Base-by-base conservation (phyloP, 164 flowering plant species). In the Vitis rotundifolia region DNA sequence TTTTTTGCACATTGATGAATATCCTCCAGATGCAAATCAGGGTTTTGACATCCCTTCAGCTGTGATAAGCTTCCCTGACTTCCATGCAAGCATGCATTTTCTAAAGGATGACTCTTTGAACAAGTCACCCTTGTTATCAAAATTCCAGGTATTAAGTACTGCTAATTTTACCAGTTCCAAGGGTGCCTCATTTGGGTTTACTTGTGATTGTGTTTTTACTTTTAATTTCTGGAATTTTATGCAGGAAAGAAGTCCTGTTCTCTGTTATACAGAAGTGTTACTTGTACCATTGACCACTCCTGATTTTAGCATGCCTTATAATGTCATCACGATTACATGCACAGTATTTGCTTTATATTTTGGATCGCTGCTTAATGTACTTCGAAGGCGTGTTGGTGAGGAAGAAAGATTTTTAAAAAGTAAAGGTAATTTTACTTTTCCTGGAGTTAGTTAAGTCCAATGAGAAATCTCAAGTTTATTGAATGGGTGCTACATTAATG, bases 291-390 rank as follows among this genome's bases (percentile, higher is more conserved):
- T 95, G 83, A 88, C 99, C 51, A 95, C 99, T 49, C 99, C 99
- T 73, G 99, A 95, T 82, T 95, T 95, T 72, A 95, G 99, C 87
- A 95, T 93, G 99, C 99, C 99, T 70, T 95, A 95, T 79, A 93
- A 93, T 76, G 98, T 93, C 49, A 90, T 95, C 68, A 95, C 98
- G 16, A 89, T 95, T 61, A 95, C 99, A 50, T 95, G 99, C 90
- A 95, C 98, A 3, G 90, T 93, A 5, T 90, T 90, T 79, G 98
- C 98, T 49, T 79, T 95, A 65, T 95, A 95, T 78, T 95, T 95
- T 79, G 99, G 99, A 61, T 95, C 98, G 22, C 76, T 95, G 86
- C 91, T 95, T 19, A 95, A 95, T 83, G 94, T 82, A 59, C 85
- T 95, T 58, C 79, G 97, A 28, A 84, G 88, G 68, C 94, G 98